A percentile compares a stretch with the other conserved stretches of the same genome.
Conservation (phyloP, 768 basidiomycete genomes). For the Termitomyces sp. region DNA sequence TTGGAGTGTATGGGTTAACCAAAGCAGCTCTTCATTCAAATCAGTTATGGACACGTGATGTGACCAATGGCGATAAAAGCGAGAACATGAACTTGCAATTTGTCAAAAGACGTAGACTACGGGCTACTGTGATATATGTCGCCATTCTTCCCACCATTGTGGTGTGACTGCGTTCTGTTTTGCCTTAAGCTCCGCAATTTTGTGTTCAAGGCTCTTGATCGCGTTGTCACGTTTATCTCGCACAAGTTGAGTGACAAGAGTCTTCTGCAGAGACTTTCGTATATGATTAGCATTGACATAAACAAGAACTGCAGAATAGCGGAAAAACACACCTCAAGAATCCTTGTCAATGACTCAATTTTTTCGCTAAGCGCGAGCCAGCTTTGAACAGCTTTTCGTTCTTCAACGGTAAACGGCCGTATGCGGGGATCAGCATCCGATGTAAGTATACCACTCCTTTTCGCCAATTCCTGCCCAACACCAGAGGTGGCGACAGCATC, state of each 20-base stretch:
- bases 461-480: constrained; percentile 18
- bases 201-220: constrained; percentile 18
- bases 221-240: constrained; percentile 8
- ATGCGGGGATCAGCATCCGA: constrained; percentile 39
- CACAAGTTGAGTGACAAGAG: not conserved
- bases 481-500: constrained; percentile 9
- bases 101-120: not conserved
- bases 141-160: constrained; percentile 29
- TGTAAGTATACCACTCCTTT: constrained; percentile 17
- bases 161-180: constrained; percentile 23
- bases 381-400: constrained; percentile 26
- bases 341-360: constrained; percentile 15
- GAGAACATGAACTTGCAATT: too few relatives aligned
- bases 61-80: constrained; percentile 1
- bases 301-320: not conserved
- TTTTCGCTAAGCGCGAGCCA: constrained; percentile 38
- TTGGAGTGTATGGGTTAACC: too few relatives aligned
- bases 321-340: constrained; percentile 8
- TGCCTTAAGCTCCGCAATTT: constrained; percentile 11
- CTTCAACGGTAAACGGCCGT: constrained; percentile 37
- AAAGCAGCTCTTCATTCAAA: not conserved
- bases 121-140: not conserved
- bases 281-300: not conserved
- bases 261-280: not conserved
- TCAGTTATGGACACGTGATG: constrained; percentile 2